These are phyloP conservation scores for Tricholoma sp. DNA, from an alignment of 768 basidiomycete genomes.

Conservation along the genomic window DNA sequence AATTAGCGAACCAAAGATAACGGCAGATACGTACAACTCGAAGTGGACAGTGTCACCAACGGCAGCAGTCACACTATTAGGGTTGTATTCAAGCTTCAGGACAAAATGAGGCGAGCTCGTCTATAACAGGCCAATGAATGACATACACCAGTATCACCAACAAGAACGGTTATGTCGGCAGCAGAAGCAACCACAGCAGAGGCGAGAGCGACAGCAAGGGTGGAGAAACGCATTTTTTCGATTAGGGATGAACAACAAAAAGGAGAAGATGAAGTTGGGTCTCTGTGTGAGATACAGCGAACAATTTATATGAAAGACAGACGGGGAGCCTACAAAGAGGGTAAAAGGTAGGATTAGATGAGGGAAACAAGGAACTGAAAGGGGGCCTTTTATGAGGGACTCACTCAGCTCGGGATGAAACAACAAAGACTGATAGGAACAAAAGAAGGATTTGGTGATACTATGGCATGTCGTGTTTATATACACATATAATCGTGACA, in stretches of 20 bases:
- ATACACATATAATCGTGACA: not conserved
- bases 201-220: conserved; percentile 37
- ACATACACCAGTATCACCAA: conserved; percentile 37
- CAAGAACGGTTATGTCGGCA: conserved; percentile 30
- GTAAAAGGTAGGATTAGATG: conserved; percentile 1
- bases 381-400: conserved; percentile 10
- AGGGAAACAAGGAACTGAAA: not conserved
- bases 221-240: conserved; percentile 51
- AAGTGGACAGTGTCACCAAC: conserved; percentile 47
- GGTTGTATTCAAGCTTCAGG: conserved; percentile 34
- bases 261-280: not conserved
- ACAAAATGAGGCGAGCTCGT: not conserved
- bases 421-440: conserved; percentile 29
- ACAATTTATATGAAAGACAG: conserved; percentile 11
- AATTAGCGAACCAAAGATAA: not conserved
- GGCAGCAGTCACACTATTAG: conserved; percentile 33
- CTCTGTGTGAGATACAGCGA: conserved; percentile 11
- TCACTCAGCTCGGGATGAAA: conserved; percentile 42
- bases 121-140: not conserved
- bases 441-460: conserved; percentile 8
- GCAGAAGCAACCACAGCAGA: conserved; percentile 36
- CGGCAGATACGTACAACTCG: conserved; percentile 38
- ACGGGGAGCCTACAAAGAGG: conserved; percentile 29
- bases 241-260: conserved; percentile 14
- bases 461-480: not conserved